phyloP scores from a whole-genome alignment of 2,329 filamentous ascomycete species.

The Sporothrix curviconia region DNA sequence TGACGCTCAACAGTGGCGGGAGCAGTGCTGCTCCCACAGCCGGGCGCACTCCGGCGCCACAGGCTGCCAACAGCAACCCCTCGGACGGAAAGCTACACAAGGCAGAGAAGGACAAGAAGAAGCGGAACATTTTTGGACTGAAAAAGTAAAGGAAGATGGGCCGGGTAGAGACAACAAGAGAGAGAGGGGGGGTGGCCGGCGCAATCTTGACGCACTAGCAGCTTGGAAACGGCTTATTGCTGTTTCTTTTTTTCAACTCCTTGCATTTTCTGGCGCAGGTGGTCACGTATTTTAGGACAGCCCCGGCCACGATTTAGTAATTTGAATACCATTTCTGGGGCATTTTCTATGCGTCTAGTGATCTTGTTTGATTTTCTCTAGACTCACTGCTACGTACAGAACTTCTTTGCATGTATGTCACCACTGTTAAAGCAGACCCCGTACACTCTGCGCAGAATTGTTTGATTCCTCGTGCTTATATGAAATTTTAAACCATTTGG shows the following conservation, averaged over 20 bases:
- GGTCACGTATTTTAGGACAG: not conserved
- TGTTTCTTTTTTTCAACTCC: not conserved
- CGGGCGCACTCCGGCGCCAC: slow-evolving; percentile 17
- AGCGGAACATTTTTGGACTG: slow-evolving; percentile 29
- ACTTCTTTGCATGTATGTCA: too few relatives aligned
- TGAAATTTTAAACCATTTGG: not conserved
- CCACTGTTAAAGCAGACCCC: too few relatives aligned
- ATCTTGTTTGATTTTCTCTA: too few relatives aligned
- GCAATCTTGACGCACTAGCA: too few relatives aligned
- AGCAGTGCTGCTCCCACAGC: slow-evolving; percentile 22
- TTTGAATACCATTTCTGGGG: not conserved
- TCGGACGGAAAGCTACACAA: slow-evolving; percentile 39
- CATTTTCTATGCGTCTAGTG: too few relatives aligned
- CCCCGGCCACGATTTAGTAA: not conserved
- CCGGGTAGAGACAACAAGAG: too few relatives aligned
- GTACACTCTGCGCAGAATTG: too few relatives aligned
- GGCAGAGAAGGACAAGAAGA: slow-evolving; percentile 37
- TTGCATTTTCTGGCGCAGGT: too few relatives aligned
- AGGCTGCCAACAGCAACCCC: not conserved
- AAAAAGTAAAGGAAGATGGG: slow-evolving; percentile 29
- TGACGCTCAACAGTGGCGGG: slow-evolving; percentile 39
- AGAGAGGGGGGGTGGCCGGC: too few relatives aligned
- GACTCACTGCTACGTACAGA: too few relatives aligned
- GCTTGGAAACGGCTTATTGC: not conserved
- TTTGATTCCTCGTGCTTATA: not conserved